A percentile compares a stretch with the other conserved stretches of the same genome.
Conservation (phyloP, 2,329 filamentous ascomycete genomes). For the Penicillium expansum region DNA sequence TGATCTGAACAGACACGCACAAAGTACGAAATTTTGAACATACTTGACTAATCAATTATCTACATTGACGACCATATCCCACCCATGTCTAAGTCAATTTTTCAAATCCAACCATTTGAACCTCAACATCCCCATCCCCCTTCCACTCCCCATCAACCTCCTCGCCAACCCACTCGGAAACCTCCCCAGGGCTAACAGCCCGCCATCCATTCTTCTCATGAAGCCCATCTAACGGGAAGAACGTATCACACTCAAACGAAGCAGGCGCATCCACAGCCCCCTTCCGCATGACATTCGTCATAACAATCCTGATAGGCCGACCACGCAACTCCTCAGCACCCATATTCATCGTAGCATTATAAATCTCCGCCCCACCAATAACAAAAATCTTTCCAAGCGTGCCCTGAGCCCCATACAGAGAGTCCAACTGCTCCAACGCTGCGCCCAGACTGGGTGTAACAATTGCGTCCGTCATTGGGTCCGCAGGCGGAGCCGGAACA, state of each 20-base stretch:
- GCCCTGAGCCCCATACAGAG: slow-evolving; percentile 19
- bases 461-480: slow-evolving; percentile 41
- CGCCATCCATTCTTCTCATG: slow-evolving; percentile 32
- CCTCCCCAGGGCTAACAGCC: slow-evolving; percentile 33
- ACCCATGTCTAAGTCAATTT: slow-evolving; percentile 16
- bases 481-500: background rate
- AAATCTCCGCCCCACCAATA: slow-evolving; percentile 88
- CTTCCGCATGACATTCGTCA: slow-evolving; percentile 41
- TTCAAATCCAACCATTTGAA: slow-evolving; percentile 50
- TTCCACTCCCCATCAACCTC: slow-evolving; percentile 43
- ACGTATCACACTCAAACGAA: slow-evolving; percentile 50
- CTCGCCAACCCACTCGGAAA: slow-evolving; percentile 45
- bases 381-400: slow-evolving; percentile 67
- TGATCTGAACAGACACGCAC: background rate
- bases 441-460: slow-evolving; percentile 58
- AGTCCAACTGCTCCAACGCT: slow-evolving; percentile 49
- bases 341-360: slow-evolving; percentile 62
- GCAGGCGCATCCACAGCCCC: slow-evolving; percentile 19
- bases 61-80: background rate
- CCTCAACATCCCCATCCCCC: slow-evolving; percentile 50
- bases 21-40: background rate
- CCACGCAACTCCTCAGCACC: background rate
- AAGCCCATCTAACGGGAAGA: slow-evolving; percentile 45
- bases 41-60: background rate
- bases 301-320: slow-evolving; percentile 36